A percentile compares a stretch with the other conserved stretches of the same genome.
These are phyloP conservation scores for Magnolia sinica DNA, from an alignment of 164 flowering plant genomes.

Conservation along the genomic window DNA sequence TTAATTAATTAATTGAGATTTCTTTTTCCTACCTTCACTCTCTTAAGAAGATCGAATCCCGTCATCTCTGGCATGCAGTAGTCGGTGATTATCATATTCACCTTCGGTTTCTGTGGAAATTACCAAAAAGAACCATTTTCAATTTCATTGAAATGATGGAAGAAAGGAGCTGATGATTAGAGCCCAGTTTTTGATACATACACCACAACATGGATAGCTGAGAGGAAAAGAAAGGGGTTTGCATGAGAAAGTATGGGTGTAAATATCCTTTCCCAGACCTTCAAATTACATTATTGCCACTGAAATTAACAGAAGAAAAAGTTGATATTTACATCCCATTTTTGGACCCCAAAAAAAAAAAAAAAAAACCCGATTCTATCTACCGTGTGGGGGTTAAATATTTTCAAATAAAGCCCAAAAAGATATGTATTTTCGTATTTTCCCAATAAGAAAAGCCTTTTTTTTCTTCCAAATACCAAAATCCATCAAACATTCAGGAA, in stretches of 20 bases:
- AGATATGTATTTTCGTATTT: neutral
- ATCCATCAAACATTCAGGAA: neutral
- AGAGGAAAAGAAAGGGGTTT: neutral
- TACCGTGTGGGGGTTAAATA: too few species aligned
- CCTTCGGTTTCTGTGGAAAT: constrained; percentile 28
- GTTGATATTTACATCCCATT: neutral
- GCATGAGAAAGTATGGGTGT: neutral
- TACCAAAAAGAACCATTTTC: neutral
- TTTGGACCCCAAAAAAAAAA: too few species aligned
- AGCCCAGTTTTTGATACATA: neutral
- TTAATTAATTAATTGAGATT: neutral
- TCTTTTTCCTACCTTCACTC: constrained; percentile 32
- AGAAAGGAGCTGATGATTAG: neutral
- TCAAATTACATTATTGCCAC: neutral
- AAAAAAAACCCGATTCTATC: too few species aligned
- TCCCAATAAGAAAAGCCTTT: neutral
- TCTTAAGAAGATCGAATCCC: constrained; percentile 45
- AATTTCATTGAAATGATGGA: neutral
- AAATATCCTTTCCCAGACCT: too few species aligned
- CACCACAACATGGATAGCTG: neutral
- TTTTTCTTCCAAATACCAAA: neutral
- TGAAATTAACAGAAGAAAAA: neutral
- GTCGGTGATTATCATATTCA: constrained; percentile 48
- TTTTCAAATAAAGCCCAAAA: neutral
- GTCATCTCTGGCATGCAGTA: constrained; percentile 59